Percentiles rank a stretch among this genome's conserved stretches.
Conservation (phyloP, 306 rosid genomes). For the Dryas octopetala region DNA sequence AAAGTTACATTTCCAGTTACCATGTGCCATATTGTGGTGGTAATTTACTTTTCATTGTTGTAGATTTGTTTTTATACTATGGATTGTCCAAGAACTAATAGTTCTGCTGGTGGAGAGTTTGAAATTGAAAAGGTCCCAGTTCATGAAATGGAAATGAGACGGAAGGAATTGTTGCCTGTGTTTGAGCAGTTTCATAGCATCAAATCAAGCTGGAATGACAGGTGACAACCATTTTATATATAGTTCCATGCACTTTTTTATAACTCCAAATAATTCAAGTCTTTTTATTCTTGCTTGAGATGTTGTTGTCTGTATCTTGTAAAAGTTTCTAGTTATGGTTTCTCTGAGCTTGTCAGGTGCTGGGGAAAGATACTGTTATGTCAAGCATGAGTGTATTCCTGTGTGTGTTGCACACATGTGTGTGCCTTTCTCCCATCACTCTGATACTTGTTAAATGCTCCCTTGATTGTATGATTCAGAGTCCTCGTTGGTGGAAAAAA, state of each 20-base stretch:
- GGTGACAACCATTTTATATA: conserved; percentile 41
- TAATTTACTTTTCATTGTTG: conserved; percentile 21
- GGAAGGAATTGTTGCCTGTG: conserved; percentile 77
- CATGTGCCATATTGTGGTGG: conserved; percentile 8
- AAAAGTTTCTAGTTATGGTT: background rate
- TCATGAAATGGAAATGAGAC: conserved; percentile 68
- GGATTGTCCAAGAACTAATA: conserved; percentile 41
- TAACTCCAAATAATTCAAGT: background rate
- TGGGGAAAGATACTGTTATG: background rate
- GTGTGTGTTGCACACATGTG: background rate
- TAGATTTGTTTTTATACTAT: conserved; percentile 64
- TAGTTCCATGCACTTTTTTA: conserved; percentile 17
- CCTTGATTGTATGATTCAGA: conserved; percentile 46
- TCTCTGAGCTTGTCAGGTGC: conserved; percentile 1
- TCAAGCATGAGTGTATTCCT: background rate
- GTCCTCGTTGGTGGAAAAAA: conserved; percentile 49
- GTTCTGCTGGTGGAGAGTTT: conserved; percentile 56
- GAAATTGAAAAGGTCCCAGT: conserved; percentile 71
- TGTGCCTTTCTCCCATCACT: background rate
- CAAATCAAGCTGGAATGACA: conserved; percentile 69
- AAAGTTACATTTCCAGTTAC: conserved; percentile 20
- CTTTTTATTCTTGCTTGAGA: conserved; percentile 6
- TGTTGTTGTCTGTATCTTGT: conserved; percentile 17
- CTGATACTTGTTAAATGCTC: conserved; percentile 23
- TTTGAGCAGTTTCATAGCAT: conserved; percentile 71